Percentiles rank a stretch among this genome's conserved stretches.
phyloP scores from a whole-genome alignment of 2,329 filamentous ascomycete species.

The Phaeophleospora eucalypticola region DNA sequence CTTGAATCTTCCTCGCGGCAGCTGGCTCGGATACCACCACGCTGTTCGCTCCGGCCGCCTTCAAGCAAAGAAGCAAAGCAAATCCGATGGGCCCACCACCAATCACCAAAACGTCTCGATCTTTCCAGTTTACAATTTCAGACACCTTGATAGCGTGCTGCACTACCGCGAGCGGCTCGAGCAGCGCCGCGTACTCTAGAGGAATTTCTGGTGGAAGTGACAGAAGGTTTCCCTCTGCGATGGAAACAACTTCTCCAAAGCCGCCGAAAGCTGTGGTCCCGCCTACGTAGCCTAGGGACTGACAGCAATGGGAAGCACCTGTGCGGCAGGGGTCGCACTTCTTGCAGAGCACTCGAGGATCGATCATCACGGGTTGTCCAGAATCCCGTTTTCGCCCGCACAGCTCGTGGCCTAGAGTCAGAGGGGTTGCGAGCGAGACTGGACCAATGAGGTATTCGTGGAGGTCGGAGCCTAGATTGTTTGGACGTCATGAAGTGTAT shows the following conservation, averaged over 20 bases:
- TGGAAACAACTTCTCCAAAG: constrained; percentile 15
- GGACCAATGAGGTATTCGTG: constrained; percentile 21
- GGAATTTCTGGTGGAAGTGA: constrained; percentile 13
- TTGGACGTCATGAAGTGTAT: too few relatives aligned
- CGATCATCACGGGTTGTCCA: constrained; percentile 18
- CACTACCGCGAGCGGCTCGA: constrained; percentile 20
- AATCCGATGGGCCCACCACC: constrained; percentile 22
- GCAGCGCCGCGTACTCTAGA: constrained; percentile 16
- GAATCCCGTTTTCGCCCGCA: constrained; percentile 12
- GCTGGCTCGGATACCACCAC: constrained; percentile 18
- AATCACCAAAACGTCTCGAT: constrained; percentile 14
- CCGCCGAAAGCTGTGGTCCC: constrained; percentile 15
- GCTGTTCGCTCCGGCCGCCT: constrained; percentile 8
- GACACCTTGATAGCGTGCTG: constrained; percentile 15
- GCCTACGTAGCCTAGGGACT: constrained; percentile 17
- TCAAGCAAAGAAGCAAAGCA: constrained; percentile 14
- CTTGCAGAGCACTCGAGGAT: constrained; percentile 18
- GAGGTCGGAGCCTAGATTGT: constrained; percentile 25
- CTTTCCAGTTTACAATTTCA: constrained; percentile 8
- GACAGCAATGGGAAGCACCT: constrained; percentile 11
- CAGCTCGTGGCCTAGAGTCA: constrained; percentile 21
- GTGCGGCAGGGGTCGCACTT: constrained; percentile 3
- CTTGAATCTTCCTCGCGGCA: constrained; percentile 11
- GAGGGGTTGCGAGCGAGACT: background rate
- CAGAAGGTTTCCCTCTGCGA: constrained; percentile 11